These are phyloP conservation scores for Durio zibethinus DNA, from an alignment of 345 rosid genomes.

Conservation along the genomic window DNA sequence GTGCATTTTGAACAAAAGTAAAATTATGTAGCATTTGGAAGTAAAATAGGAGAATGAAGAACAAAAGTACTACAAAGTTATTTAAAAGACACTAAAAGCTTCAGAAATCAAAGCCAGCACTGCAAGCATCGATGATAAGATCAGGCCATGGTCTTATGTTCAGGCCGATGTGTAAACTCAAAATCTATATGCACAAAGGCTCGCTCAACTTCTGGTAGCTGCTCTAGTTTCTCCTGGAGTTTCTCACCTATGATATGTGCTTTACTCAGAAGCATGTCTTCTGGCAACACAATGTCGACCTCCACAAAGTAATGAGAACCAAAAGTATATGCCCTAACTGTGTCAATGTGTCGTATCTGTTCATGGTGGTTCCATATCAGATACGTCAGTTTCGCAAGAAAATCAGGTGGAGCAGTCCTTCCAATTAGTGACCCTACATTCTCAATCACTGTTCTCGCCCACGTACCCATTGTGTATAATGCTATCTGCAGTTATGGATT, in stretches of 20 bases:
- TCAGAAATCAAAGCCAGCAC: background rate
- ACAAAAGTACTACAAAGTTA: background rate
- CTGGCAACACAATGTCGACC: constrained; percentile 70
- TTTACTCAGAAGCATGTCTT: constrained; percentile 53
- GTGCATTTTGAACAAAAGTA: too few species aligned
- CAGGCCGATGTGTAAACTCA: constrained; percentile 73
- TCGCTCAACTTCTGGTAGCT: constrained; percentile 64
- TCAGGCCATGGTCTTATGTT: constrained; percentile 49
- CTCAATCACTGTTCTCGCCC: constrained; percentile 71
- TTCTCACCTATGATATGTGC: constrained; percentile 81
- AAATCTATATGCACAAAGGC: constrained; percentile 85
- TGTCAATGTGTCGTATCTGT: constrained; percentile 63
- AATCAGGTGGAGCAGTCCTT: constrained; percentile 77
- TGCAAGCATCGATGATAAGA: background rate
- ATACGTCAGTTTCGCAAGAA: constrained; percentile 63
- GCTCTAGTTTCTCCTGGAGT: constrained; percentile 79
- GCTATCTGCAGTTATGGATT: constrained; percentile 51
- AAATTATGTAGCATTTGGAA: background rate
- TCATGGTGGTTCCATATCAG: constrained; percentile 76
- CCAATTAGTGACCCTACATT: constrained; percentile 65
- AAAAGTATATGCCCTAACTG: constrained; percentile 75
- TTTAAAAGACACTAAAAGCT: background rate
- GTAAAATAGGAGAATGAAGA: background rate
- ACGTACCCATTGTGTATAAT: constrained; percentile 62
- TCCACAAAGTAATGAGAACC: constrained; percentile 80